These are phyloP conservation scores for Alternaria postmessia DNA, from an alignment of 2,329 filamentous ascomycete species.

Conservation along the genomic window DNA sequence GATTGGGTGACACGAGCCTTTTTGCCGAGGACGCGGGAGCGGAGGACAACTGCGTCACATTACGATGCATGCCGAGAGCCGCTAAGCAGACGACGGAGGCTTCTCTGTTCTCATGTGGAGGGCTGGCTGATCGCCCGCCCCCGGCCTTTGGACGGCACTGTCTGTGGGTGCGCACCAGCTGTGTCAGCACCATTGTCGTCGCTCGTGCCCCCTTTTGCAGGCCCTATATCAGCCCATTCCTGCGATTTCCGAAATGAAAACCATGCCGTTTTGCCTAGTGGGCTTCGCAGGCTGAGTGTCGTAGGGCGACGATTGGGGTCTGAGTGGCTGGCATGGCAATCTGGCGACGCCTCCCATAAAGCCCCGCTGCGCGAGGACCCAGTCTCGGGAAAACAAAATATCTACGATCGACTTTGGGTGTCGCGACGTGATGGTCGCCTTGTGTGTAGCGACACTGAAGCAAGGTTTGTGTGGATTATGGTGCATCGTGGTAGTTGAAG, in stretches of 20 bases:
- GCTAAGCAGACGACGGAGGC: slow-evolving; percentile 46
- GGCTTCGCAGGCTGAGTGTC: slow-evolving; percentile 24
- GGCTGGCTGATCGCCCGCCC: slow-evolving; percentile 34
- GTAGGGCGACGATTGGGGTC: slow-evolving; percentile 26
- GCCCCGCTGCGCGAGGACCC: slow-evolving; percentile 24
- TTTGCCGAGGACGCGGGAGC: slow-evolving; percentile 45
- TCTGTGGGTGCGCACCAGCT: slow-evolving; percentile 1
- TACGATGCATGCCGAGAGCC: slow-evolving; percentile 33
- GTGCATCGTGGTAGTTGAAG: not conserved
- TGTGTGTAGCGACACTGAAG: not conserved
- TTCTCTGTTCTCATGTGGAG: slow-evolving; percentile 37
- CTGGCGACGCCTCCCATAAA: slow-evolving; percentile 19
- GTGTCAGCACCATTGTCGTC: slow-evolving; percentile 11
- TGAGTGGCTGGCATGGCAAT: slow-evolving; percentile 20
- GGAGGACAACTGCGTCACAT: slow-evolving; percentile 46
- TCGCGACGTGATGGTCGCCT: not conserved
- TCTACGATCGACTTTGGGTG: not conserved
- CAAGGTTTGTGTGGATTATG: not conserved
- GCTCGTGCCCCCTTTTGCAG: slow-evolving; percentile 18
- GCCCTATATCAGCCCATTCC: slow-evolving; percentile 7
- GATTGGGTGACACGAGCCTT: slow-evolving; percentile 41
- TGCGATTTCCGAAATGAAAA: slow-evolving; percentile 4
- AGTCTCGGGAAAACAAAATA: slow-evolving; percentile 5
- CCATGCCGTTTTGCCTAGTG: slow-evolving; percentile 1
- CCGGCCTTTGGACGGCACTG: slow-evolving; percentile 7